Conservation (phyloP, 306 rosid genomes). For the Nissolia schottii region DNA sequence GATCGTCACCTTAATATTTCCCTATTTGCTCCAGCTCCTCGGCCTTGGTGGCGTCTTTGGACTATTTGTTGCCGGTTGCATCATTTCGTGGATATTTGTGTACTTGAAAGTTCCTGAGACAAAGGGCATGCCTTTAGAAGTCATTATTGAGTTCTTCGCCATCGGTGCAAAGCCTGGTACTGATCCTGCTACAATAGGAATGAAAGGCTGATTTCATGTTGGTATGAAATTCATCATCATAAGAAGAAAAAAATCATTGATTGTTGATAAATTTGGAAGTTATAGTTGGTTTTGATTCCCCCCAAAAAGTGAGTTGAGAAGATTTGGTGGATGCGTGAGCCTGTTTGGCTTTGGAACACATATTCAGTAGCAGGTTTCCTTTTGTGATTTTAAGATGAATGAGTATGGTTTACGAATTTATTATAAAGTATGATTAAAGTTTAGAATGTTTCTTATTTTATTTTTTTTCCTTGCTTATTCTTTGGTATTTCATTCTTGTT, state of each 20-base stretch:
- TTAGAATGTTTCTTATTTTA: not conserved
- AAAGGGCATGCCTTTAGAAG: conserved; percentile 82
- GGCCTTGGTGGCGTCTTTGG: conserved; percentile 57
- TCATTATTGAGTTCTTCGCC: conserved; percentile 67
- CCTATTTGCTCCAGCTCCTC: conserved; percentile 45
- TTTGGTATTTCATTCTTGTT: not conserved
- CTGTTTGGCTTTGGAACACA: not conserved
- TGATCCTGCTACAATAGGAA: conserved; percentile 34
- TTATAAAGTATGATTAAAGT: not conserved
- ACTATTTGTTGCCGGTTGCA: conserved; percentile 49
- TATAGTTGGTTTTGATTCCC: conserved; percentile 4
- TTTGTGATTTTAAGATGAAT: not conserved
- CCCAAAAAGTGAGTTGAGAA: not conserved
- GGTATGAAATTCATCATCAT: not conserved
- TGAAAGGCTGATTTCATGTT: conserved; percentile 23
- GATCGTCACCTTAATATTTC: conserved; percentile 47
- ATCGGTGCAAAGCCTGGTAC: conserved; percentile 50
- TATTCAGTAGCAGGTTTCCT: not conserved
- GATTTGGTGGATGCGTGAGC: conserved; percentile 23
- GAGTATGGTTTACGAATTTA: conserved; percentile 2
- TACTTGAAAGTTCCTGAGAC: conserved; percentile 70
- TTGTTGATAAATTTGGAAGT: conserved; percentile 2
- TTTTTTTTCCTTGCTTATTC: not conserved
- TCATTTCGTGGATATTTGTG: conserved; percentile 60
- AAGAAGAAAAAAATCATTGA: not conserved